Base-by-base conservation (phyloP, 768 basidiomycete genomes). In the Suillus discolor region DNA sequence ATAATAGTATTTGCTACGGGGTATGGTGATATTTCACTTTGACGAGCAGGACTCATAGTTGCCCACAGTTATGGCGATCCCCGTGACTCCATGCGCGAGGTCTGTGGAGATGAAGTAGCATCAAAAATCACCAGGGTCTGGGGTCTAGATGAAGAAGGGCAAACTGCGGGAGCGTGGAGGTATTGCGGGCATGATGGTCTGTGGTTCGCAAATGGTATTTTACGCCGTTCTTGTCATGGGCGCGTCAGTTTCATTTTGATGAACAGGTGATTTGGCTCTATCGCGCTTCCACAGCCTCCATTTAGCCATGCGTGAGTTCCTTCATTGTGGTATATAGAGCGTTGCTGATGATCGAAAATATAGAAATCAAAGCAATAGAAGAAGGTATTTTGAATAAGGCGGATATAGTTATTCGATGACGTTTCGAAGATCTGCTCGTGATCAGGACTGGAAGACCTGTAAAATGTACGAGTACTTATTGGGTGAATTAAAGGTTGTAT, bases 141-240 rank as follows among this genome's bases (percentile, higher is more conserved):
- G 91, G 86, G 89, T 18, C 65, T 89, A 57, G 82, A 88, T 66
- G 76, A 81, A 25, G 87, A 93, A 76, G 87, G 89, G 0, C 89
- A 91, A 71, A 71, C 87, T 31, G 75, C 80, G 2, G 81, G 84
- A 2, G 69, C 71, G 25, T 78, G 75, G 74, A 72, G 71, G 61
- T 65, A 75, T 25, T 75, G 67, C 49, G 77, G 78, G 20, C 72
- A 79, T 49, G 75, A 82, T 1, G 82, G 82, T 25, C 59, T 75
- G 36, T 75, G 75, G 74, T 75, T 77, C 25, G 69, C 68, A 38
- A 13, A 74, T 28, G 75, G 74, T 77, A 39, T 60, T 38, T 28
- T 4, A 23, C 16, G 2, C 18, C 16, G 2, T 25, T 38, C 16
- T 25, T 25, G 23, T 6, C 25, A 18, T 25, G 23, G 7, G 57